Evolutionary conservation across 1,284 basidiomycete species (phyloP), one percentile per base, ranked within the genome.

Genomic region (Amylostereum areolatum): DNA sequence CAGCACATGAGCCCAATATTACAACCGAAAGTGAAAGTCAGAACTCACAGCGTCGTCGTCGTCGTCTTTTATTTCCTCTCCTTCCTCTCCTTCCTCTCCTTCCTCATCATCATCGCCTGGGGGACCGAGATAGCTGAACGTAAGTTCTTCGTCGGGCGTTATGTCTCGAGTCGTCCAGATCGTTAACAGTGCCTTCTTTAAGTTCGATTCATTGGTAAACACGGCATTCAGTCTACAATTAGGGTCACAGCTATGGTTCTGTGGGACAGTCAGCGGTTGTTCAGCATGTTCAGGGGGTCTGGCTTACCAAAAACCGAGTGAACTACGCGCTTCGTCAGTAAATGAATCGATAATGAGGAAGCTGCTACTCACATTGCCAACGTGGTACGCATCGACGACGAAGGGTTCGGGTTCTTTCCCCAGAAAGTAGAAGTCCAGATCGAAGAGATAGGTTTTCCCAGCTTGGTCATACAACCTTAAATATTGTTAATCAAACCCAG

Each of bases 161-260:
- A 95, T 80, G 47, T 87, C 80, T 12, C 76, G 67, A 10, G 60
- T 66, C 2, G 91, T 80, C 62, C 93, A 93, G 18, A 94, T 75
- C 0, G 81, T 75, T 4, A 94, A 66, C 4, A 69, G 56, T 0
- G 68, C 71, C 59, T 73, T 73, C 10, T 68, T 63, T 42, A 78
- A 62, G 60, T 72, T 62, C 50, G 71, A 57, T 57, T 75, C 74
- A 47, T 77, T 73, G 52, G 76, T 72, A 57, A 81, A 83, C 32
- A 82, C 84, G 1, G 88, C 74, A n/a, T 77, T 73, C 9, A 92
- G 75, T 4, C 64, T 64, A 53, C 89, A 81, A 62, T 96, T 97
- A 0, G 93, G 92, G 53, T 91, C 83, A 61, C 92, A 96, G 12
- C 87, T 92, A 60, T 96, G 92, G 59, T 94, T 94, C 89, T 92